phyloP scores from a whole-genome alignment of 2,329 filamentous ascomycete genomes.

The Lasiodiplodia gonubiensis region DNA sequence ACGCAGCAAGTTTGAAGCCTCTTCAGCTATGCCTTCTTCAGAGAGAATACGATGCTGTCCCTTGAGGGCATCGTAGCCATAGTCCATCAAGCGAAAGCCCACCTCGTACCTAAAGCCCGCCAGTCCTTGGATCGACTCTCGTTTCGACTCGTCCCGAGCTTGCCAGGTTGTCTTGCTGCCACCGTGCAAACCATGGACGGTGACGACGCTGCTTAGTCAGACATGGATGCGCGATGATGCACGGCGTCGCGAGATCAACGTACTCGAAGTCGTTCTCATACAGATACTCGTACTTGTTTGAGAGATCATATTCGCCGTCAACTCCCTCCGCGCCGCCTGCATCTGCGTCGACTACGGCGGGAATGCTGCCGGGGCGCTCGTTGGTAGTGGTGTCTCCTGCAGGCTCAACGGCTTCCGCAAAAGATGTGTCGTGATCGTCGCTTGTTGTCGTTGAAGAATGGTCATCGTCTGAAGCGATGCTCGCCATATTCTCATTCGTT shows the following conservation, averaged over 20 bases:
- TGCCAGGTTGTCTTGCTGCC: background rate
- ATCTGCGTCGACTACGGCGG: background rate
- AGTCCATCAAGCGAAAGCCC: background rate
- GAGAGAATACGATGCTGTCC: too few species aligned
- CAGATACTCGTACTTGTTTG: too few species aligned
- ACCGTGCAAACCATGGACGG: conserved; percentile 5
- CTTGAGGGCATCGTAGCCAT: background rate
- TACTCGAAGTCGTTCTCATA: conserved; percentile 1
- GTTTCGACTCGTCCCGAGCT: conserved; percentile 1
- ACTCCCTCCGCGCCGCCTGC: background rate
- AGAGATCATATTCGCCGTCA: background rate
- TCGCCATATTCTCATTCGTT: background rate
- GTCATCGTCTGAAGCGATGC: background rate
- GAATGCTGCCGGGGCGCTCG: background rate
- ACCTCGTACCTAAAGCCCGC: background rate
- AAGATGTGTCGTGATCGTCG: background rate
- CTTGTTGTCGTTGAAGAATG: background rate
- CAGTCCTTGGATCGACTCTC: background rate
- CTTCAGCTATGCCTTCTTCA: background rate
- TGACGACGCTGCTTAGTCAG: background rate
- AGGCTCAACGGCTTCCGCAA: background rate
- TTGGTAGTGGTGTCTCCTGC: background rate
- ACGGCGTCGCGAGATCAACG: background rate
- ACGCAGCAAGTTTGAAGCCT: background rate
- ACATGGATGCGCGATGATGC: background rate